Percentiles rank a stretch among this genome's conserved stretches.
Evolutionary conservation across 2,329 filamentous ascomycete species (phyloP).

Genomic region (Helminthosporium solani): DNA sequence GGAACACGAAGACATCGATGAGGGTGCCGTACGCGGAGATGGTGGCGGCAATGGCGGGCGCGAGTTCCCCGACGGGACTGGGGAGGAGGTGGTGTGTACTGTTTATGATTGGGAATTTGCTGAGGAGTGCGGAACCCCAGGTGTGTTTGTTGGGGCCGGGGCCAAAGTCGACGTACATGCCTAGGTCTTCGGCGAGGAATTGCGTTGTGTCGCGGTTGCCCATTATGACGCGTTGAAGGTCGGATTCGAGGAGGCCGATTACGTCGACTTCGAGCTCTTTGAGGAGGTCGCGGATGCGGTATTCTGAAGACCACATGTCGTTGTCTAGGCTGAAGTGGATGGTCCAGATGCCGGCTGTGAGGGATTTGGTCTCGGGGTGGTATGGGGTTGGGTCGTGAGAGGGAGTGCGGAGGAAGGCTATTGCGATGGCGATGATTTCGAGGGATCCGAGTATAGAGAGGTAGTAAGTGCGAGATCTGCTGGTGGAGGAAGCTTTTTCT

Average conservation of each 20-base stretch:
- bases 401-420: conserved; percentile 89
- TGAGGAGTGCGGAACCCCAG: conserved; percentile 89
- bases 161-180: conserved; percentile 98
- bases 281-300: conserved; percentile 87
- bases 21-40: conserved; percentile 87
- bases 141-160: conserved; percentile 99
- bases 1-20: conserved; percentile 96
- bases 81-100: conserved; percentile 94
- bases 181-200: conserved; percentile 90
- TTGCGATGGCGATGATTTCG: conserved; percentile 75
- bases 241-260: conserved; percentile 88
- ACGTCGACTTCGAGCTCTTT: conserved; percentile 97
- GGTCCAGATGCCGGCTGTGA: conserved; percentile 97
- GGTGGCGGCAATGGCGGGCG: conserved; percentile 95
- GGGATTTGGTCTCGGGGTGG: conserved; percentile 79
- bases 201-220: conserved; percentile 96
- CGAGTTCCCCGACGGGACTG: conserved; percentile 89
- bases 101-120: conserved; percentile 96
- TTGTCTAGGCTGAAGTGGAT: conserved; percentile 98
- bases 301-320: conserved; percentile 97
- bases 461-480: conserved; percentile 64
- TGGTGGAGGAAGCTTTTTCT: conserved; percentile 47
- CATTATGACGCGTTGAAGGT: conserved; percentile 98
- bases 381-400: conserved; percentile 89
- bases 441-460: conserved; percentile 71